Base-by-base conservation (phyloP, 164 flowering plant species). In the Pachysandra terminalis region DNA sequence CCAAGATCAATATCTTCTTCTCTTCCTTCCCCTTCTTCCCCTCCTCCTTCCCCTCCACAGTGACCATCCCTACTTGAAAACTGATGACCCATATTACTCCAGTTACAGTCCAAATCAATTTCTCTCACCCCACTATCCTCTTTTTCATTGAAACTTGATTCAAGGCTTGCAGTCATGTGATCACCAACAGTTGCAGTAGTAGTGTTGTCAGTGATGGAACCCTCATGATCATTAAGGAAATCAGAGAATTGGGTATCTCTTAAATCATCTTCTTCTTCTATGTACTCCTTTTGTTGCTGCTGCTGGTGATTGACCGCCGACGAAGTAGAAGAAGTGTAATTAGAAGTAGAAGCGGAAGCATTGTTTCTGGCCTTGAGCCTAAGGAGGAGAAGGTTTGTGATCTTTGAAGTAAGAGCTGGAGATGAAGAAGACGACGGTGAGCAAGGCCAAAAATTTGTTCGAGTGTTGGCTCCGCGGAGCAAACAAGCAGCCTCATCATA, bases 401-500 rank as follows among this genome's bases (percentile, higher is more conserved):
- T 78, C 74, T 77, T 82, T 9, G 83, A 65, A 3, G 83, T 76
- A 53, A 82, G 77, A 51, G 79, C 84, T 9, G 86, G 82, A 9
- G 73, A 60, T 14, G 81, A 65, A 28, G 78, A 9, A 16, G 75
- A 41, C 5, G 79, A 71, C 0, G 73, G 65, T 5, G 79, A 59
- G 35, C 68, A 56, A 10, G 82, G 80, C 75, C 70, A 83, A 63
- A 83, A 83, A 57, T 83, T 83, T 16, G 84, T 83, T 9, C 84
- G 73, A 17, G 86, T 83, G 26, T 83, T 83, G 53, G 84, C 65
- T 0, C 86, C 86, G 7, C 83, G 80, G 14, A 82, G 80, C 74
- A 82, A 65, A 73, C 85, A 80, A 37, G 83, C 86, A 1, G 86
- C 83, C 55, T 82, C 83, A 56, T 82, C 86, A 63, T 82, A 80